Base-by-base conservation (phyloP, 1,139 yeast genomes). In the Saccharomyces hybrid region DNA sequence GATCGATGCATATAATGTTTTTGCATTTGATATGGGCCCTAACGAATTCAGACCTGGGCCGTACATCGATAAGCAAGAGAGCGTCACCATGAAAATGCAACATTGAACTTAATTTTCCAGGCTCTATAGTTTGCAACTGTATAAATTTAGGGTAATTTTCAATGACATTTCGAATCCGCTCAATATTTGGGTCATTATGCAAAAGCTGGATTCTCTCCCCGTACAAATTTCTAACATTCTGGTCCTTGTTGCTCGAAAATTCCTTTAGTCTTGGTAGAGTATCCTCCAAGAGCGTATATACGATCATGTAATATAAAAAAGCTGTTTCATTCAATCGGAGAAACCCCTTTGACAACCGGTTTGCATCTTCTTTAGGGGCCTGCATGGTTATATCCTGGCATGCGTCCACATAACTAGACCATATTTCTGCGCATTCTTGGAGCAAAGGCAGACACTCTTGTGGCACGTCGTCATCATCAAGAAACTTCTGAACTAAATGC, bases 1-100 rank as follows among this genome's bases (percentile, higher is more conserved):
- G 96, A 52, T 86, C 95, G 14, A 88, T 78, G 65, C 88, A 84
- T 16, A 86, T 78, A 8, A 83, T 68, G 48, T 83, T 78, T 1
- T 72, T 67, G 11, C 52, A 25, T 20, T 77, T 75, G 42, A 89
- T 80, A 64, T 85, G 95, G 48, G 80, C 78, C 52, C 74, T 75
- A 49, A 80, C 77, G 67, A 77, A 87, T 47, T 79, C 83, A 25
- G 75, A 75, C 47, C 83, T 71, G 5, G 81, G 75, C 56, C 96
- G 75, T 47, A 82, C 77, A 65, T 88, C 97, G 26, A 89, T 75
- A 27, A 86, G 59, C 48, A 86, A 72, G 11, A 82, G 60, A 8
- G 60, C 58, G 47, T 59, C 52, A 41, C 42, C 31, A 13, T 54
- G 44, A 25, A 38, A 38, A 16, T 16, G 44, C 44, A 38, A 38